Conservation (phyloP, 495 filamentous ascomycete genomes). For the Neurospora hispaniola region DNA sequence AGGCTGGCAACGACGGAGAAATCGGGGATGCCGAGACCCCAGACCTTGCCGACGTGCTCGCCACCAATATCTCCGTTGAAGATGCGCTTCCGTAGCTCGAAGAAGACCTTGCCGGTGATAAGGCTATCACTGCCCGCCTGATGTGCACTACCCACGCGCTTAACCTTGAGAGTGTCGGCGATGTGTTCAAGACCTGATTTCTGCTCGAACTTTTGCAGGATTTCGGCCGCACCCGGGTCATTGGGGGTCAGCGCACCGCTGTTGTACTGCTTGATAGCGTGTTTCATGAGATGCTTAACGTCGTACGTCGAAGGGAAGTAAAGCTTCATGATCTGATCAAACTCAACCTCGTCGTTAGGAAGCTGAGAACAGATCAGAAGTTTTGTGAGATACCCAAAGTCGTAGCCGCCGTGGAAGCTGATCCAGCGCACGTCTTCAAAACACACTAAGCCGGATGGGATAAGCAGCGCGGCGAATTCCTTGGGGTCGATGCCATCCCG, state of each 20-base stretch:
- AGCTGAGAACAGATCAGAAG: constrained; percentile 70
- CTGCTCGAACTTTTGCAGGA: constrained; percentile 67
- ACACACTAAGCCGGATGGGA: constrained; percentile 85
- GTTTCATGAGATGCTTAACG: constrained; percentile 93
- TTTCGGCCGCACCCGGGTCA: constrained; percentile 51
- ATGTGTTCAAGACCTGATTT: constrained; percentile 89
- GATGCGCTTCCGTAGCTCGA: constrained; percentile 72
- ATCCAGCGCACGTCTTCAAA: constrained; percentile 86
- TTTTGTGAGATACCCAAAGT: constrained; percentile 95
- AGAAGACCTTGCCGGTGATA: constrained; percentile 88
- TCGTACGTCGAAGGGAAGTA: constrained; percentile 93
- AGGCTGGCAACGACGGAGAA: constrained; percentile 42
- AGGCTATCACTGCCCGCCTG: constrained; percentile 87
- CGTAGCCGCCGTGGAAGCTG: constrained; percentile 97
- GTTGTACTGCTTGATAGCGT: constrained; percentile 48
- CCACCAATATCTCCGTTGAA: constrained; percentile 71
- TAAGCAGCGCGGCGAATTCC: constrained; percentile 79
- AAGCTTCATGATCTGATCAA: constrained; percentile 69
- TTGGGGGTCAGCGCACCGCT: constrained; percentile 55
- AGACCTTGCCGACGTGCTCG: constrained; percentile 75
- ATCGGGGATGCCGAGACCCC: constrained; percentile 56
- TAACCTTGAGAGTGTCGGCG: constrained; percentile 82
- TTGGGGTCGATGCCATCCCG: constrained; percentile 84
- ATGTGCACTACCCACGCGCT: constrained; percentile 75
- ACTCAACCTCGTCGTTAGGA: constrained; percentile 78